phyloP scores from a whole-genome alignment of 306 rosid species.

The Castanea mollissima region DNA sequence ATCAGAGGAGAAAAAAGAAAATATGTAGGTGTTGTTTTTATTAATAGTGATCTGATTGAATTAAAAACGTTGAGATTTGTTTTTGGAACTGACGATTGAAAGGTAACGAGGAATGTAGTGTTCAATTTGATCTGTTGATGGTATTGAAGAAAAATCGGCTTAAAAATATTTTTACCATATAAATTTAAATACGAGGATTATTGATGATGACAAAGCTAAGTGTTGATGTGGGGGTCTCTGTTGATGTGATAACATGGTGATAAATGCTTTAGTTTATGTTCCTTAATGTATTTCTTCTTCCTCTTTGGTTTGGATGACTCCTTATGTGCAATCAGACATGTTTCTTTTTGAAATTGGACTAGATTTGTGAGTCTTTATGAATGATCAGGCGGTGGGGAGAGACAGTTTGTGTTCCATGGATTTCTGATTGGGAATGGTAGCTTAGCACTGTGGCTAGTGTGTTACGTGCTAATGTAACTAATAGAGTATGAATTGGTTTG shows the following conservation, averaged over 20 bases:
- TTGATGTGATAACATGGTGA: background rate
- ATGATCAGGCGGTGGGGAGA: background rate
- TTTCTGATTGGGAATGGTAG: background rate
- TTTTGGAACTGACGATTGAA: background rate
- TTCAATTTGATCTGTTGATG: background rate
- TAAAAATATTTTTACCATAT: background rate
- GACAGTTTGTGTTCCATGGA: background rate
- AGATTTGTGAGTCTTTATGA: background rate
- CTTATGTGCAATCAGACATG: background rate
- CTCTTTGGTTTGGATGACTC: background rate
- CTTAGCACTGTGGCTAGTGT: too few relatives aligned
- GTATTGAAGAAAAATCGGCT: background rate
- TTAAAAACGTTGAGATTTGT: background rate
- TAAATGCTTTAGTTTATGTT: background rate
- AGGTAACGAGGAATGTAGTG: background rate
- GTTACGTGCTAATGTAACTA: too few relatives aligned
- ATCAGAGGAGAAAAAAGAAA: background rate
- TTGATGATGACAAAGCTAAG: background rate
- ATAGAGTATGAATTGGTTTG: too few relatives aligned
- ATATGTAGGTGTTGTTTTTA: background rate
- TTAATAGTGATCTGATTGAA: background rate
- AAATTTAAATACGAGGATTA: background rate
- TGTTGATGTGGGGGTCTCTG: background rate
- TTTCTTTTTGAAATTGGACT: background rate
- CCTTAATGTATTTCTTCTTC: background rate